A percentile compares a stretch with the other conserved stretches of the same genome.
Evolutionary conservation across 345 rosid genomes (phyloP).

Genomic region (Bruguiera sexangula): DNA sequence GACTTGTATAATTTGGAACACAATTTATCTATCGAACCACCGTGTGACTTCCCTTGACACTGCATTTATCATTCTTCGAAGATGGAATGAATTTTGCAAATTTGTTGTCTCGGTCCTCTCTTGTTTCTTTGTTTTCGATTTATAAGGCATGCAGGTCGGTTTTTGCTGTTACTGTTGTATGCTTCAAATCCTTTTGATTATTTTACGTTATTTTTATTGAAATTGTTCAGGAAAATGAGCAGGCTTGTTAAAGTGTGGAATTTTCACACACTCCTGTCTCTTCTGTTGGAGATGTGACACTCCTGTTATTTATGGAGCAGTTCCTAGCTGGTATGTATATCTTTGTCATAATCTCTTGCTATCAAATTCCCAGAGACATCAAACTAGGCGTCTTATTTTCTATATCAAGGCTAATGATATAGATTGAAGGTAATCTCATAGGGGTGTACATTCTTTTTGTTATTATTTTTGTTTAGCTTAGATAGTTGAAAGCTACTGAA

Average conservation of each 20-base stretch:
- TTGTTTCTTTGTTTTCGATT: too few species aligned
- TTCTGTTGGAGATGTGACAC: constrained; percentile 93
- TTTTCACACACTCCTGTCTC: constrained; percentile 72
- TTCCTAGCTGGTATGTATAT: constrained; percentile 78
- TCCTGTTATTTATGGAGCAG: constrained; percentile 93
- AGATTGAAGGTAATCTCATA: neutral
- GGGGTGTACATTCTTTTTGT: too few species aligned
- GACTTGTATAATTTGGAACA: too few species aligned
- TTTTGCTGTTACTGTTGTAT: neutral
- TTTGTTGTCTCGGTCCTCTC: too few species aligned
- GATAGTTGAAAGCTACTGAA: too few species aligned
- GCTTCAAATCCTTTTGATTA: neutral
- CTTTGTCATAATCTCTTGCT: neutral
- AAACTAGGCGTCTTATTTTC: neutral
- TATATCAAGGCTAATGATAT: neutral
- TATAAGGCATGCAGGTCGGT: too few species aligned
- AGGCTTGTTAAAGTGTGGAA: constrained; percentile 91
- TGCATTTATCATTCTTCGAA: too few species aligned
- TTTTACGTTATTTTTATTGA: neutral
- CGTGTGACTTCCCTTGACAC: too few species aligned
- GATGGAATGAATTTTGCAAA: too few species aligned
- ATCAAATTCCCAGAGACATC: neutral
- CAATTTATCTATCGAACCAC: too few species aligned
- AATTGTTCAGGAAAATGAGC: constrained; percentile 61
- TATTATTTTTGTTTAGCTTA: too few species aligned